Conservation (phyloP, 805 yeast genomes). For the Maudiozyma saulgeensis region DNA sequence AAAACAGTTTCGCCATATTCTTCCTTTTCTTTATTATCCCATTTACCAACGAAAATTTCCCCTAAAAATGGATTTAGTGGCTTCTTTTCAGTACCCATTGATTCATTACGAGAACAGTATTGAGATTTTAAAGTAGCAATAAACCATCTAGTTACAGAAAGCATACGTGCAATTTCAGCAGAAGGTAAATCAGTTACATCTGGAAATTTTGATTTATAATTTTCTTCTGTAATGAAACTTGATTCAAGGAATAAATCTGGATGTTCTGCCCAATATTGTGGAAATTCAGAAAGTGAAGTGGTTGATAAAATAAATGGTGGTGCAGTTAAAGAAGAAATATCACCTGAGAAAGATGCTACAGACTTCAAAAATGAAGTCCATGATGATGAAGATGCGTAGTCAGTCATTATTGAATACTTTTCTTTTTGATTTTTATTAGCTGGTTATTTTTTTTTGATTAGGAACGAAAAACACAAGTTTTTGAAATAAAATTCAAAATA, state of each 20-base stretch:
- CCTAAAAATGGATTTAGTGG: conserved; percentile 96
- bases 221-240: conserved; percentile 30
- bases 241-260: conserved; percentile 77
- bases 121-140: conserved; percentile 86
- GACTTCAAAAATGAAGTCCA: conserved; percentile 91
- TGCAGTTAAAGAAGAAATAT: conserved; percentile 86
- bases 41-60: conserved; percentile 84
- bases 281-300: conserved; percentile 79
- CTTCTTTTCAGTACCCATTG: conserved; percentile 92
- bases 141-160: conserved; percentile 86
- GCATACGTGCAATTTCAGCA: conserved; percentile 41
- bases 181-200: conserved; percentile 38
- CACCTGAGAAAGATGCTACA: conserved; percentile 87
- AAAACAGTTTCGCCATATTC: conserved; percentile 67
- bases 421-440: conserved; percentile 1
- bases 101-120: conserved; percentile 85
- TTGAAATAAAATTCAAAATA: no score
- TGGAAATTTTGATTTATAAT: conserved; percentile 11
- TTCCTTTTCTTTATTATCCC: conserved; percentile 50
- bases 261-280: conserved; percentile 94
- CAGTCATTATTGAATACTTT: conserved; percentile 17
- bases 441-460: no score
- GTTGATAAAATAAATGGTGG: conserved; percentile 95
- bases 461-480: no score
- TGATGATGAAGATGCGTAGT: conserved; percentile 38